Evolutionary conservation across 139 green algal genomes (phyloP).

Genomic region (Asterochloris erici): DNA sequence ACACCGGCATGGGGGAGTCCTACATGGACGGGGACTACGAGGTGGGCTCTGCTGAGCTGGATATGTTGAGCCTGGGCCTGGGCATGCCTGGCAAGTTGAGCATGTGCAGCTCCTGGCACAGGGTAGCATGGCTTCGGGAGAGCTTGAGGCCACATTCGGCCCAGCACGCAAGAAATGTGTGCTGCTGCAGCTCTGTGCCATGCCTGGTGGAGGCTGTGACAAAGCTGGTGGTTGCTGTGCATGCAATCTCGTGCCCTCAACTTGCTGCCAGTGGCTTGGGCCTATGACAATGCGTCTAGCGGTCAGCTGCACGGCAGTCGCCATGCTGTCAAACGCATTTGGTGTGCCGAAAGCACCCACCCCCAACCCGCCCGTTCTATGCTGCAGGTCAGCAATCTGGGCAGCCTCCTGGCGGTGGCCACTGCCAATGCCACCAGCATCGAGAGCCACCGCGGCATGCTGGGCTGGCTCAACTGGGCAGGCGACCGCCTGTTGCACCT

Average conservation of each 20-base stretch:
- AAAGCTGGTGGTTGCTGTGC: too few relatives aligned
- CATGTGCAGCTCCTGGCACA: background rate
- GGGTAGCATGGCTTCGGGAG: background rate
- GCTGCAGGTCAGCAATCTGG: constrained; percentile 54
- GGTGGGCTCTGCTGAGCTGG: constrained; percentile 1
- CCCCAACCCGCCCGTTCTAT: too few relatives aligned
- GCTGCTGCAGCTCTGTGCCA: too few relatives aligned
- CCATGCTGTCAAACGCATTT: too few relatives aligned
- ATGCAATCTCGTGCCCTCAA: too few relatives aligned
- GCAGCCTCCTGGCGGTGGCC: constrained; percentile 65
- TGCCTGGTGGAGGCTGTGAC: too few relatives aligned
- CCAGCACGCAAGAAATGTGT: background rate
- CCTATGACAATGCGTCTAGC: too few relatives aligned
- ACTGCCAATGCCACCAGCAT: constrained; percentile 56
- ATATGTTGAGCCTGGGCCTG: too few relatives aligned
- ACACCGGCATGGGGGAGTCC: constrained; percentile 87
- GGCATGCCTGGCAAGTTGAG: background rate
- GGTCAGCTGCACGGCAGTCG: too few relatives aligned
- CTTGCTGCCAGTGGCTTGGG: too few relatives aligned
- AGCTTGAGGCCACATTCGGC: background rate
- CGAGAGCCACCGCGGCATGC: constrained; percentile 46
- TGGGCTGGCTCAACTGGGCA: constrained; percentile 79
- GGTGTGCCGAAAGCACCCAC: too few relatives aligned
- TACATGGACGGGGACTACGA: constrained; percentile 86
- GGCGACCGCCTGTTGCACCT: constrained; percentile 71